Base-by-base conservation (phyloP, 139 green algal genomes). In the Asterochloris erici region DNA sequence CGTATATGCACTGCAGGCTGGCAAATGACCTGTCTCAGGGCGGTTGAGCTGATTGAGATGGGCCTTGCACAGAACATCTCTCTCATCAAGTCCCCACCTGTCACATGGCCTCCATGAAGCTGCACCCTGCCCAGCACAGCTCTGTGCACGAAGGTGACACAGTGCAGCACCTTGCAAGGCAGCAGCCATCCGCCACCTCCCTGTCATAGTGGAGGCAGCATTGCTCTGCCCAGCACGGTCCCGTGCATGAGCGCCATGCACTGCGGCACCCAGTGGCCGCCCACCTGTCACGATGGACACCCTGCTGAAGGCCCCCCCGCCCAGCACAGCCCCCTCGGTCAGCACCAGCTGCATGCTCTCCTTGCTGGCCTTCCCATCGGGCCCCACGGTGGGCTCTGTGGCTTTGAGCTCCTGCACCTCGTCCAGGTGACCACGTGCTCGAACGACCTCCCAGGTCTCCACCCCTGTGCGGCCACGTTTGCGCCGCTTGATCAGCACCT, bases 261-360 rank as follows among this genome's bases (percentile, higher is more conserved):
- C 54, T 47, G 60, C 80, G 21, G 60, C 38, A 81, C 38, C 38
- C 70, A 76, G 70, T 76, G n/a, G 71, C n/a, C 38, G 54, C 61
- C 19, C 47, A 84, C 82, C 87, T 54, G 84, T 84, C 26, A 95
- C 94, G 24, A 94, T 89, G 24, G 90, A 95, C 2, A 98, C 95
- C 6, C 93, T 80, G 71, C 84, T 92, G 90, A 98, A 98, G 10
- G 95, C 95, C 13, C 95, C 95, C 62, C 92, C 91, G 61, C 95
- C 95, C 66, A 98, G 89, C 14, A 97, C 88, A 9, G 85, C 81
- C 15, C 94, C 94, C 85, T 98, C 94, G 12, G 91, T 92, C 23
- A 98, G 86, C 68, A 94, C 86, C 27, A 86, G 68, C 76, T 83
- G 79, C 79, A 77, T 66, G 61, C 66, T 78, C 10, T 77, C 68